Conservation (phyloP, 139 green algal genomes). For the Haematococcus sp. region DNA sequence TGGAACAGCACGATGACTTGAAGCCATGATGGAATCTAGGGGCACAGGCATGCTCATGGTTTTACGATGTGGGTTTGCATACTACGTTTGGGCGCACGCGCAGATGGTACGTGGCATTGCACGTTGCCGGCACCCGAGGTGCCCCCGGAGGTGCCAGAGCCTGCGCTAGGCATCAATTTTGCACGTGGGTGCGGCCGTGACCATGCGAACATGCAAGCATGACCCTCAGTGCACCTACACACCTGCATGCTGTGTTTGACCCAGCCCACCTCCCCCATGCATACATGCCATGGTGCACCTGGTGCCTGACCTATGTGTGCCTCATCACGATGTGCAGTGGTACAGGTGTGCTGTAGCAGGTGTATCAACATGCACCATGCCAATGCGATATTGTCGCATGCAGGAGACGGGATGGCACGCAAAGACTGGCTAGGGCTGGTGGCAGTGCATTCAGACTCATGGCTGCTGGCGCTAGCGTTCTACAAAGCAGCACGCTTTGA, state of each 20-base stretch:
- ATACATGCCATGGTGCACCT: too few relatives aligned
- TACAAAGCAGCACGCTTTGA: slow-evolving; percentile 91
- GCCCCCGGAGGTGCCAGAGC: slow-evolving; percentile 92
- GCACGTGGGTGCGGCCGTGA: background rate
- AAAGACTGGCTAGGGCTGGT: slow-evolving; percentile 93
- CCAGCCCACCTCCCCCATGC: background rate
- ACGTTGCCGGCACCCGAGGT: slow-evolving; percentile 83
- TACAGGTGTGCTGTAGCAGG: background rate
- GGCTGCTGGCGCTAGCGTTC: slow-evolving; percentile 88
- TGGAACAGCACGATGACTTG: background rate
- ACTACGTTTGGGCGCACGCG: slow-evolving; percentile 6
- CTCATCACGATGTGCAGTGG: too few relatives aligned
- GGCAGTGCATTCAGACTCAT: slow-evolving; percentile 92
- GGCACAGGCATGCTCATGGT: background rate
- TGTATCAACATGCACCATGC: background rate
- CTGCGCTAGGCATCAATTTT: slow-evolving; percentile 41
- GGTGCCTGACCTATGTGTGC: too few relatives aligned
- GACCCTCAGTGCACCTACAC: slow-evolving; percentile 48
- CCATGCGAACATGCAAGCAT: slow-evolving; percentile 35
- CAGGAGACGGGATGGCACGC: slow-evolving; percentile 3
- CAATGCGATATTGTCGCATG: background rate
- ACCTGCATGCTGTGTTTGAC: background rate
- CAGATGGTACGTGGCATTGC: slow-evolving; percentile 69
- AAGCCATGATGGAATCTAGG: background rate
- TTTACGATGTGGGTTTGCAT: background rate